Evolutionary conservation across 352 stramenopile genomes (phyloP).

Genomic region (Albugo candida): DNA sequence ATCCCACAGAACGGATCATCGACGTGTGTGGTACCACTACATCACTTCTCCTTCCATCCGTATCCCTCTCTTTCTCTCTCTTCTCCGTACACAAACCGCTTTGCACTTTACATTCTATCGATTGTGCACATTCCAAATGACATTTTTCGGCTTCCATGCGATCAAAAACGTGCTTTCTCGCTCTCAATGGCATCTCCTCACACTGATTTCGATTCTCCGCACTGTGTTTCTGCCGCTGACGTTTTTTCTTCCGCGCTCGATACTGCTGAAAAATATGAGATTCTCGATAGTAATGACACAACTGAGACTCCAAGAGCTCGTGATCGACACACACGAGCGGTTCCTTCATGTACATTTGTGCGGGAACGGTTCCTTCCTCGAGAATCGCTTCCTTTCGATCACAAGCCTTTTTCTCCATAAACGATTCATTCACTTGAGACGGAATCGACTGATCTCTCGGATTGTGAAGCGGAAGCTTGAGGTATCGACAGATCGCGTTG

Average conservation of each 20-base stretch:
- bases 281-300: slow-evolving; percentile 57
- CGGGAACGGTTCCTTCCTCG: slow-evolving; percentile 34
- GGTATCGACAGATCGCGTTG: slow-evolving; percentile 63
- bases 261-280: slow-evolving; percentile 54
- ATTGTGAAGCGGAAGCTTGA: slow-evolving; percentile 53
- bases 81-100: too few species aligned
- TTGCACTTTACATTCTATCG: too few species aligned
- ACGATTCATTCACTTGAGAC: slow-evolving; percentile 11
- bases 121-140: too few species aligned
- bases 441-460: slow-evolving; percentile 22
- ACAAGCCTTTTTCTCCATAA: too few species aligned
- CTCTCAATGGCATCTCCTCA: too few species aligned
- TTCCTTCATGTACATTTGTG: slow-evolving; percentile 51
- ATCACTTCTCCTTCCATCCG: too few species aligned
- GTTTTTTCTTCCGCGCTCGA: slow-evolving; percentile 19
- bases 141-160: too few species aligned
- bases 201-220: too few species aligned
- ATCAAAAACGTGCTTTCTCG: too few species aligned
- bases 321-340: slow-evolving; percentile 18
- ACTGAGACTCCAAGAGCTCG: slow-evolving; percentile 32
- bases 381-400: not conserved
- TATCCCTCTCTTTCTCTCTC: too few species aligned
- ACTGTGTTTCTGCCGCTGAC: not conserved
- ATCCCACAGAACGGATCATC: too few species aligned
- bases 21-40: too few species aligned